A percentile compares a stretch with the other conserved stretches of the same genome.
Evolutionary conservation across 2,329 filamentous ascomycete species (phyloP).

Genomic region (Botrytis tulipae): DNA sequence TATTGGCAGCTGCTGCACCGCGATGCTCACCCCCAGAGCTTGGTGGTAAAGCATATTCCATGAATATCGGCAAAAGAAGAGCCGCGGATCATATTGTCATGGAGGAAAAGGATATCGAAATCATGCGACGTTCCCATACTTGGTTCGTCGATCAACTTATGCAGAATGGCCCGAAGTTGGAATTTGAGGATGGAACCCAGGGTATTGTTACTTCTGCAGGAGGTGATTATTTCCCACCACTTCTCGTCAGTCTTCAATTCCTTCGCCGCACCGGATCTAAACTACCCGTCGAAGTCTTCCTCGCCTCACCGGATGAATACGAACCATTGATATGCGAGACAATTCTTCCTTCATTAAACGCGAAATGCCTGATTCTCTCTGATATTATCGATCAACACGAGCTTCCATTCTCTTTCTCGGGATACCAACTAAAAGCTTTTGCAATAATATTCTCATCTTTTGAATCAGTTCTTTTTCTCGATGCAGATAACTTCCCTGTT

Average conservation of each 20-base stretch:
- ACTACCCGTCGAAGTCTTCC: slow-evolving; percentile 45
- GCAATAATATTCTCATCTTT: slow-evolving; percentile 51
- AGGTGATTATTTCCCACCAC: slow-evolving; percentile 40
- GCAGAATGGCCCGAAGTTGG: neutral
- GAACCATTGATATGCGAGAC: slow-evolving; percentile 41
- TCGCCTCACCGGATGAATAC: slow-evolving; percentile 41
- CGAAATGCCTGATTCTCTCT: slow-evolving; percentile 40
- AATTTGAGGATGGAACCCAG: slow-evolving; percentile 18
- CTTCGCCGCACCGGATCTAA: slow-evolving; percentile 40
- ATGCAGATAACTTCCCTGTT: slow-evolving; percentile 48
- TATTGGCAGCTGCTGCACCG: slow-evolving; percentile 26
- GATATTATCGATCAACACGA: slow-evolving; percentile 17
- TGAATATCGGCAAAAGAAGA: neutral
- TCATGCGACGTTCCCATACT: slow-evolving; percentile 22
- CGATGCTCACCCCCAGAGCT: slow-evolving; percentile 23
- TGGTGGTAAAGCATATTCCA: slow-evolving; percentile 17
- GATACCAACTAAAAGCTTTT: slow-evolving; percentile 41
- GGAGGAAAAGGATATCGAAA: slow-evolving; percentile 18
- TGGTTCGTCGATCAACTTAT: slow-evolving; percentile 15
- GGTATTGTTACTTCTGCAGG: slow-evolving; percentile 47
- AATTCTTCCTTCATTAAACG: slow-evolving; percentile 42
- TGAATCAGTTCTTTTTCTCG: slow-evolving; percentile 49
- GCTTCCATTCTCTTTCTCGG: slow-evolving; percentile 38
- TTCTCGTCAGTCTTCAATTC: slow-evolving; percentile 43
- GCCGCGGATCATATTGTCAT: slow-evolving; percentile 10